These are phyloP conservation scores for Alternaria gaisen DNA, from an alignment of 2,329 filamentous ascomycete species.

Conservation along the genomic window DNA sequence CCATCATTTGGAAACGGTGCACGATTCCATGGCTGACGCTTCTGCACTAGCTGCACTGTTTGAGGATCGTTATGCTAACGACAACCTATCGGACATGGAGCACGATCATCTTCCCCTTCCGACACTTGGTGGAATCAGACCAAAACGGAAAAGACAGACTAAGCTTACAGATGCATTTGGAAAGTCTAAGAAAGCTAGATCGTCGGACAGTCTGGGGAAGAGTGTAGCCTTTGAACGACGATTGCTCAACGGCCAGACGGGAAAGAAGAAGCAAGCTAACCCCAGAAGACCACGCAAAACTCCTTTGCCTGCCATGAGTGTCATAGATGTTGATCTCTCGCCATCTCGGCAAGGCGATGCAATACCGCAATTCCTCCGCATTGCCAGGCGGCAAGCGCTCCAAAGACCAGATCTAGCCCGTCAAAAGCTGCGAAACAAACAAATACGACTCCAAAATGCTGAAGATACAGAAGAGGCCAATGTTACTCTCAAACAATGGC, in stretches of 20 bases:
- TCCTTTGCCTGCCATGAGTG: slow-evolving; percentile 53
- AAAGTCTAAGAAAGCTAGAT: slow-evolving; percentile 28
- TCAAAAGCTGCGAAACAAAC: slow-evolving; percentile 61
- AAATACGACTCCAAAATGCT: slow-evolving; percentile 61
- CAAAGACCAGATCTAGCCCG: slow-evolving; percentile 59
- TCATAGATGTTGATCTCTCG: slow-evolving; percentile 60
- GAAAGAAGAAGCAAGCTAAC: slow-evolving; percentile 16
- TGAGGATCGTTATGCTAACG: slow-evolving; percentile 36
- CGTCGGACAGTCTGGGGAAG: slow-evolving; percentile 6
- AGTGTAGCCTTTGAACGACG: slow-evolving; percentile 1
- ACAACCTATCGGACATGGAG: slow-evolving; percentile 54
- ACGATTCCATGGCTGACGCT: slow-evolving; percentile 31
- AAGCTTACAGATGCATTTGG: slow-evolving; percentile 50
- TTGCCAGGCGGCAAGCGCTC: slow-evolving; percentile 64
- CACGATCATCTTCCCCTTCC: slow-evolving; percentile 55
- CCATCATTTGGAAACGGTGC: slow-evolving; percentile 18
- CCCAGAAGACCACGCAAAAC: slow-evolving; percentile 22
- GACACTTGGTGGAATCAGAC: slow-evolving; percentile 28
- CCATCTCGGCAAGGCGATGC: slow-evolving; percentile 34
- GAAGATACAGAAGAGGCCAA: slow-evolving; percentile 65
- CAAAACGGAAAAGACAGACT: slow-evolving; percentile 48
- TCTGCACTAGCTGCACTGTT: slow-evolving; percentile 34
- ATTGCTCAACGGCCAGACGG: not conserved
- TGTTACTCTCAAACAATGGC: slow-evolving; percentile 61
- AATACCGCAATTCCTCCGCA: slow-evolving; percentile 63